phyloP scores from a whole-genome alignment of 2,329 filamentous ascomycete species.

The Beauveria varroae region DNA sequence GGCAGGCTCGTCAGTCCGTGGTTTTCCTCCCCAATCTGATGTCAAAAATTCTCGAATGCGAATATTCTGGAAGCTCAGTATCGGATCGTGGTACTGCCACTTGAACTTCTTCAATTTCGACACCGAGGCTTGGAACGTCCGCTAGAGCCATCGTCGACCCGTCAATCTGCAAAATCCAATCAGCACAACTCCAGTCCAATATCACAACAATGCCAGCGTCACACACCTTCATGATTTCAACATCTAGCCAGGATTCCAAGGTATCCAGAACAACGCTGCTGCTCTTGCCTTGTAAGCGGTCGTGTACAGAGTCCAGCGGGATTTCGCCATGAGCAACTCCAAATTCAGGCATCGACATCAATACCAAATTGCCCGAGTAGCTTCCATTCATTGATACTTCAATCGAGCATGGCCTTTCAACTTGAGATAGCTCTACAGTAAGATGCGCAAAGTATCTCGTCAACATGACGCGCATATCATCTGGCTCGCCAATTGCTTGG shows the following conservation, averaged over 20 bases:
- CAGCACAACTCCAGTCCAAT: not conserved
- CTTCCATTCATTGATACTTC: conserved; percentile 26
- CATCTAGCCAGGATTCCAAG: conserved; percentile 16
- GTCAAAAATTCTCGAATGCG: not conserved
- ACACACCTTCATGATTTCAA: conserved; percentile 27
- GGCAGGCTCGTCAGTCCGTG: not conserved
- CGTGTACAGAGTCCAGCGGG: conserved; percentile 40
- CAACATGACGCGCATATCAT: not conserved
- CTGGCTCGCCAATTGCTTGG: not conserved
- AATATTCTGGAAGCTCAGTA: conserved; percentile 4
- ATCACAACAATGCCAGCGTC: not conserved
- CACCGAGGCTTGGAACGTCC: not conserved
- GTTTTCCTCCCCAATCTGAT: not conserved
- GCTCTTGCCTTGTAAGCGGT: not conserved
- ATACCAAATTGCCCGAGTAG: conserved; percentile 25
- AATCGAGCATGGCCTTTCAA: conserved; percentile 29
- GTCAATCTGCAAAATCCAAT: not conserved
- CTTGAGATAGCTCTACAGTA: conserved; percentile 25
- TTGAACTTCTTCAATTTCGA: not conserved
- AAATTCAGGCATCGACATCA: conserved; percentile 28
- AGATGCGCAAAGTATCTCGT: conserved; percentile 28
- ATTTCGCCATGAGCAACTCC: conserved; percentile 27
- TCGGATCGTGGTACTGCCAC: not conserved
- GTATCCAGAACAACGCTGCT: not conserved
- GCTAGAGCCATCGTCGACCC: not conserved